Evolutionary conservation across 2,329 filamentous ascomycete species (phyloP), one percentile per base, ranked within the genome.

Genomic region (Colletotrichum horii): DNA sequence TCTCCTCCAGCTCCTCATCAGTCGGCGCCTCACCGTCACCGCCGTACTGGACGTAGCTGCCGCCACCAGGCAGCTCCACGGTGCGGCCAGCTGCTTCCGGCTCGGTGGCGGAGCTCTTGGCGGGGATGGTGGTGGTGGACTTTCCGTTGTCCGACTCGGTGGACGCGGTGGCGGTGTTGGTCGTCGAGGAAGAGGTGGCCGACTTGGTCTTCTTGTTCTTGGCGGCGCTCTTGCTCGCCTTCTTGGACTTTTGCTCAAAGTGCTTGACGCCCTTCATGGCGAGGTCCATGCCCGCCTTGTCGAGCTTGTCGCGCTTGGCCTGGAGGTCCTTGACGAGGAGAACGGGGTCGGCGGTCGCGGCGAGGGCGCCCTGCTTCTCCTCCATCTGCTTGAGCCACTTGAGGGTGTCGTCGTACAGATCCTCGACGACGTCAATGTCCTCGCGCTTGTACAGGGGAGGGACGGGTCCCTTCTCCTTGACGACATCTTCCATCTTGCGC

Each of bases 331-430:
- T 93, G 78, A 92, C 87, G 1, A 93, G 89, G 11, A 98, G 88
- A 8, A 93, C 93, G 0, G 95, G 94, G 78, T 98, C 93, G 12
- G 95, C 94, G 3, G 92, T 92, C 3, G 88, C 85, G 19, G 89
- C 86, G 4, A 98, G 91, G 79, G 91, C 93, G 34, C 92, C 91
- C 84, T 98, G 96, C 79, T 90, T 89, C 4, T 89, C 87, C 64
- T 94, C 85, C 82, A 94, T 93, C 78, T 94, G 90, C 36, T 92
- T 90, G 24, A 99, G 88, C 96, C 96, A 99, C 24, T 89, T 87
- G 19, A 89, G 86, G 22, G 93, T 91, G 16, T 91, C 89, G 32
- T 91, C 89, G 80, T 93, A 91, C 22, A 92, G 86, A 14, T 90
- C 88, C 67, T 93, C 90, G 28, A 97, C 87, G 64, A 89, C 87